Evolutionary conservation across 163 green algal species (phyloP).

Genomic region (Coccomyxa subellipsoidea): DNA sequence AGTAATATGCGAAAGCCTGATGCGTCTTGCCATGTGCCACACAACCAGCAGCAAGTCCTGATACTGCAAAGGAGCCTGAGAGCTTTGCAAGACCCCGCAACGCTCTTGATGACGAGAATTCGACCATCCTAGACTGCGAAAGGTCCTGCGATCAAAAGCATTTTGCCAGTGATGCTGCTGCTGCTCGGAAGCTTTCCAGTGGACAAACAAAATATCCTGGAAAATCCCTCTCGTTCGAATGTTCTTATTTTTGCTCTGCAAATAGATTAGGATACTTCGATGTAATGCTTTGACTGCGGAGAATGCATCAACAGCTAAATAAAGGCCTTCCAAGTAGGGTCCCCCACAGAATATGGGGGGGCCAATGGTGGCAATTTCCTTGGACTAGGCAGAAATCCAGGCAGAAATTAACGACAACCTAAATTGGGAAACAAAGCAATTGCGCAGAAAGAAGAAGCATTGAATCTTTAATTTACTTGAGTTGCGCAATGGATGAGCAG

Average conservation of each 20-base stretch:
- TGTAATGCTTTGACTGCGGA: no score
- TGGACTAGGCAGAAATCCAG: background rate
- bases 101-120: background rate
- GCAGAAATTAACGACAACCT: no score
- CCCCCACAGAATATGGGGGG: background rate
- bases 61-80: conserved; percentile 1
- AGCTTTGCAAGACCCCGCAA: background rate
- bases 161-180: no score
- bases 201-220: no score
- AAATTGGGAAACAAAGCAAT: no score
- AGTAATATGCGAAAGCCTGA: background rate
- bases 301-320: no score
- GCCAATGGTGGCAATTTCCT: background rate
- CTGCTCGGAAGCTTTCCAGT: background rate
- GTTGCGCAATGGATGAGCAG: background rate
- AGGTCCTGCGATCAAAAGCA: background rate
- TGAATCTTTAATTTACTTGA: background rate
- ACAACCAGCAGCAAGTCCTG: background rate
- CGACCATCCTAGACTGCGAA: background rate
- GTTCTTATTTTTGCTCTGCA: no score
- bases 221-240: no score
- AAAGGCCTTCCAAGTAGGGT: no score
- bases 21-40: background rate
- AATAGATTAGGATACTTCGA: no score
- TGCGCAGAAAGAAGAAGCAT: no score